These are phyloP conservation scores for Ophiosphaerella korrae DNA, from an alignment of 2,329 filamentous ascomycete genomes.

Conservation along the genomic window DNA sequence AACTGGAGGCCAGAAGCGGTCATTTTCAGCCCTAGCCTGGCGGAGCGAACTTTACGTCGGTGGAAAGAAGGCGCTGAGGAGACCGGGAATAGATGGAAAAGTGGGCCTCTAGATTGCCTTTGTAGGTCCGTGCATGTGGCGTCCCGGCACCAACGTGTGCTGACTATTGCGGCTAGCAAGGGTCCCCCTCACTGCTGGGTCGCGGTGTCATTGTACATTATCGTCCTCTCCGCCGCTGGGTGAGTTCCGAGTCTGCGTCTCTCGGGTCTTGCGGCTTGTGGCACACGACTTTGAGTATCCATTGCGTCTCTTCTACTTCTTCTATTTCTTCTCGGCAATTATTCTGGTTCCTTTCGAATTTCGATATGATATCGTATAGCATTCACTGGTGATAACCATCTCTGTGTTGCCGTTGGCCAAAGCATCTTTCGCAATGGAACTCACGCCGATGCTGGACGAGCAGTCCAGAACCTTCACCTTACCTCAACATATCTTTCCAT, in stretches of 20 bases:
- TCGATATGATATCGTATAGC: slow-evolving; percentile 25
- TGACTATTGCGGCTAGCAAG: neutral
- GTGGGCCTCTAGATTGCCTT: slow-evolving; percentile 12
- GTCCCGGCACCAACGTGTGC: slow-evolving; percentile 5
- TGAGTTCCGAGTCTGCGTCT: neutral
- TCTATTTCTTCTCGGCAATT: neutral
- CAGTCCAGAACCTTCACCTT: slow-evolving; percentile 41
- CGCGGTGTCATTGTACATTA: slow-evolving; percentile 30
- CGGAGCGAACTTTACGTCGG: neutral
- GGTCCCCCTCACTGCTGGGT: slow-evolving; percentile 5
- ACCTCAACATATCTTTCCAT: slow-evolving; percentile 42
- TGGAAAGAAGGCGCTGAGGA: slow-evolving; percentile 3
- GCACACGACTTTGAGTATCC: neutral
- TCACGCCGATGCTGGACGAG: slow-evolving; percentile 24
- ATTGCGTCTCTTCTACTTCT: neutral
- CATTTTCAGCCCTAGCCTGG: neutral
- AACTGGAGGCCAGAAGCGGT: neutral
- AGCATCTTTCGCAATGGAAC: slow-evolving; percentile 21
- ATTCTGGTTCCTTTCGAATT: neutral
- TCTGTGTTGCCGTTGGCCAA: neutral
- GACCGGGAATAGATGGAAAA: slow-evolving; percentile 18
- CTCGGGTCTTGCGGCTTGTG: neutral
- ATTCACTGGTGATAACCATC: slow-evolving; percentile 10
- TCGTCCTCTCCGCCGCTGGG: slow-evolving; percentile 7
- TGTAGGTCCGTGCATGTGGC: slow-evolving; percentile 6